Base-by-base conservation (phyloP, 2,329 filamentous ascomycete species). In the Fusarium clavum region DNA sequence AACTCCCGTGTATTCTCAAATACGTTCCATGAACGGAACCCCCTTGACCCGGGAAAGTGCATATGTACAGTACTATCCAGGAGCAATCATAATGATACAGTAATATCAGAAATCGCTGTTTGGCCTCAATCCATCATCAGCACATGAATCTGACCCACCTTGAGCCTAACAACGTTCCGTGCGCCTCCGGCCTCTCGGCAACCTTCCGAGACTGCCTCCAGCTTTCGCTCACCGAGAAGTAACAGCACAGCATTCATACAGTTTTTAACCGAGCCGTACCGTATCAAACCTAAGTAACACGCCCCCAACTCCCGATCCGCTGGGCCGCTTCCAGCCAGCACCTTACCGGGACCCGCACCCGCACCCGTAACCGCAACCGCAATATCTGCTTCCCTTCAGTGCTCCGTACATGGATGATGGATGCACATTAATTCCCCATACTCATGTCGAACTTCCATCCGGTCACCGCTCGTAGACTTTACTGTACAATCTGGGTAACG, bases 181-280 rank as follows among this genome's bases (percentile, higher is more conserved):
- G 56, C 70, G 71, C 64, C 61, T 71, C 73, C 71, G 73, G 69
- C 71, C 70, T 64, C 69, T 75, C 73, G 73, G 73, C 53, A 70
- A 75, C 73, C 67, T 71, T 75, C 73, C 73, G 73, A 74, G 55
- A 53, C 61, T 61, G 57, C 48, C 48, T 57, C 57, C 41, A 45
- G 48, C 57, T 45, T 61, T 72, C 61, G 47, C 60, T 47, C 59
- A 60, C 53, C 34, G 55, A 51, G 51, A 56, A 59, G 55, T 57
- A 44, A 52, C 56, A 66, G 60, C 8, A 25, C 8, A 25, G 10
- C 63, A 58, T 46, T 53, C 38, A 29, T 48, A 49, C 45, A 52
- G 24, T 44, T 41, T 44, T 53, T 30, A 46, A 45, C 8, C 30
- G 27, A 48, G 32, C 47, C 20, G 7, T 38, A 29, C 34, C 55